Conservation (phyloP, 1,284 basidiomycete genomes). For the Gomphus bonarii region DNA sequence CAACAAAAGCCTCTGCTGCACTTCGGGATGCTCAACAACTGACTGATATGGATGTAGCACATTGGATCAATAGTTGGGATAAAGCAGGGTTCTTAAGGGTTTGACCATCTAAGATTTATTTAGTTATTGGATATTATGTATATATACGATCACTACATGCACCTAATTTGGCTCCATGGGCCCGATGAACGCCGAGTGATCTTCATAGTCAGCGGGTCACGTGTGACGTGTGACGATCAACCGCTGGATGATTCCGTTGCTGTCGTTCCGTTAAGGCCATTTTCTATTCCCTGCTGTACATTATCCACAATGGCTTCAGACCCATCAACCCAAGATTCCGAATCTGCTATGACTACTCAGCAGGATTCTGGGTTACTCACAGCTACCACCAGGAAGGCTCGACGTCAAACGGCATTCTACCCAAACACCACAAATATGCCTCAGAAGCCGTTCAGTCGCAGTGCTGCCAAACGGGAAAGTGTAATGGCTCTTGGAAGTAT, state of each 20-base stretch:
- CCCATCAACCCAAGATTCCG: not conserved
- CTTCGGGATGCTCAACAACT: constrained; percentile 11
- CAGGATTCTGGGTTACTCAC: not conserved
- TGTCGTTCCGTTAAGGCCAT: not conserved
- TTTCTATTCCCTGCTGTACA: not conserved
- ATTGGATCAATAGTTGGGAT: constrained; percentile 4
- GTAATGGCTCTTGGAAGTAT: constrained; percentile 82
- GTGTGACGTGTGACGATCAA: not conserved
- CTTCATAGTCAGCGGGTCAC: not conserved
- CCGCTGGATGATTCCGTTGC: not conserved
- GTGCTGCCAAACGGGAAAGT: constrained; percentile 77
- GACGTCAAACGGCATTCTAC: constrained; percentile 62
- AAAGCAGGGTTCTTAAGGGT: not conserved
- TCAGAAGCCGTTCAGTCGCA: constrained; percentile 73
- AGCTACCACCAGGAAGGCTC: constrained; percentile 30
- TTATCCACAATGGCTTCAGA: not conserved
- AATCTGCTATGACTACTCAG: not conserved
- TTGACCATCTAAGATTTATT: not conserved
- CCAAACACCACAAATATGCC: constrained; percentile 61
- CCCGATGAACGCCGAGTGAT: too few species aligned
- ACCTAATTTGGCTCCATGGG: too few species aligned
- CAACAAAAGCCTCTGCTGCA: constrained; percentile 13
- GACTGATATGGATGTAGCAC: constrained; percentile 1
- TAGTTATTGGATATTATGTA: too few species aligned
- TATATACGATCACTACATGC: too few species aligned